Percentiles rank a stretch among this genome's conserved stretches.
Evolutionary conservation across 2,329 filamentous ascomycete genomes (phyloP).

Genomic region (Botryosphaeria dothidea): DNA sequence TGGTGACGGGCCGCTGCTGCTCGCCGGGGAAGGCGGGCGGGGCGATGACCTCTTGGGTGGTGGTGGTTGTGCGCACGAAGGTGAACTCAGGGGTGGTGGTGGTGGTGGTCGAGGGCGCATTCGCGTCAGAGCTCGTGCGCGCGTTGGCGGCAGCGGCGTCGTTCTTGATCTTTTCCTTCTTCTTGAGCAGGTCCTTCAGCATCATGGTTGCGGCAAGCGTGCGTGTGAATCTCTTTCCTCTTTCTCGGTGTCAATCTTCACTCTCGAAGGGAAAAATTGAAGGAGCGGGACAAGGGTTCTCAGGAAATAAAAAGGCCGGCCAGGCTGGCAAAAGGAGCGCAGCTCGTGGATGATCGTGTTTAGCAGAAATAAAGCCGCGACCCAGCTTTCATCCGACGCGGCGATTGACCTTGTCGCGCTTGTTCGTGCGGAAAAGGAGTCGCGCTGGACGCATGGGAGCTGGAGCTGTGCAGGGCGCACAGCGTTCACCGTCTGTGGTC

Average conservation of each 20-base stretch:
- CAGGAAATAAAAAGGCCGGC: neutral
- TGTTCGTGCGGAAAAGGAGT: slow-evolving; percentile 4
- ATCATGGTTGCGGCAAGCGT: slow-evolving; percentile 54
- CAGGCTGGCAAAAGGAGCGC: slow-evolving; percentile 1
- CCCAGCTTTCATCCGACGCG: slow-evolving; percentile 10
- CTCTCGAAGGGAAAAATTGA: neutral
- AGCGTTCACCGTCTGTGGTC: neutral
- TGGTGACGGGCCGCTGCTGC: neutral
- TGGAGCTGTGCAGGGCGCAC: too few relatives aligned
- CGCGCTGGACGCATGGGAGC: slow-evolving; percentile 1
- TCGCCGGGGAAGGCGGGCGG: slow-evolving; percentile 61
- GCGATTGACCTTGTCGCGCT: slow-evolving; percentile 18
- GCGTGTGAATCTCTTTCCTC: too few relatives aligned
- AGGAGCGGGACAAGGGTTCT: neutral
- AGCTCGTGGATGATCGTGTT: neutral
- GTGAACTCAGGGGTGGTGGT: slow-evolving; percentile 57
- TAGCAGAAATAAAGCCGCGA: neutral
- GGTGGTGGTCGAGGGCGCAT: too few relatives aligned
- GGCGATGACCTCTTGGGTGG: slow-evolving; percentile 74
- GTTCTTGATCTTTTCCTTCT: slow-evolving; percentile 57
- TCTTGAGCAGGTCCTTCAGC: slow-evolving; percentile 62
- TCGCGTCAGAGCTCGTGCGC: slow-evolving; percentile 20
- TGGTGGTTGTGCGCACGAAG: slow-evolving; percentile 82
- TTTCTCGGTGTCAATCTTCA: neutral
- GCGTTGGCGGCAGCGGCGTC: slow-evolving; percentile 25